phyloP scores from a whole-genome alignment of 1,284 basidiomycete genomes.

The Sphaerobolus stellatus region DNA sequence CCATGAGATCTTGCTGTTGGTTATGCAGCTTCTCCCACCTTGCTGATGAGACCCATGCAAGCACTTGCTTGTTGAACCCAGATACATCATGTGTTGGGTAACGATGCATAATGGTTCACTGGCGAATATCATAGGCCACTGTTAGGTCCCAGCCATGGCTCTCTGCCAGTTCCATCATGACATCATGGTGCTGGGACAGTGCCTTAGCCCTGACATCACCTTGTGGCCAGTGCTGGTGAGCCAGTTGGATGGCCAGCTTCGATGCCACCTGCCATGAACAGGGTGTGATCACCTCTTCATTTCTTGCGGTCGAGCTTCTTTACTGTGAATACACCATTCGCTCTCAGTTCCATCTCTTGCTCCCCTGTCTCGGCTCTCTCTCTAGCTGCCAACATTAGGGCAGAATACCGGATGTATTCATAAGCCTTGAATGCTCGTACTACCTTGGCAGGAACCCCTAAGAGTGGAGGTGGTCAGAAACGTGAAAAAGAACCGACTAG shows the following conservation, averaged over 20 bases:
- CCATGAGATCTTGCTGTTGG: not conserved
- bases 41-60: not conserved
- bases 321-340: slow-evolving; percentile 6
- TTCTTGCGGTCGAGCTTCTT: slow-evolving; percentile 14
- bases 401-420: slow-evolving; percentile 22
- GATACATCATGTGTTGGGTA: slow-evolving; percentile 23
- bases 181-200: slow-evolving; percentile 15
- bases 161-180: slow-evolving; percentile 14
- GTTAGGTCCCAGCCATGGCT: slow-evolving; percentile 22
- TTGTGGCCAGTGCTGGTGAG: not conserved
- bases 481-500: too few relatives aligned
- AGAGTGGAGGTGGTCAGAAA: too few relatives aligned
- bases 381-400: slow-evolving; percentile 15
- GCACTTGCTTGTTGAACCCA: slow-evolving; percentile 11
- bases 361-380: slow-evolving; percentile 16
- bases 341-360: slow-evolving; percentile 17
- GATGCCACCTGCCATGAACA: slow-evolving; percentile 11
- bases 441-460: slow-evolving; percentile 19
- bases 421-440: slow-evolving; percentile 18
- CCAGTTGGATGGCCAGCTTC: not conserved
- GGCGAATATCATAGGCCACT: slow-evolving; percentile 30
- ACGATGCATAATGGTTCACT: slow-evolving; percentile 20
- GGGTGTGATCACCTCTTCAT: slow-evolving; percentile 12
- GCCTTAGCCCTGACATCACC: not conserved
- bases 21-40: not conserved